Base-by-base conservation (phyloP, 306 rosid species). In the Parietaria judaica region DNA sequence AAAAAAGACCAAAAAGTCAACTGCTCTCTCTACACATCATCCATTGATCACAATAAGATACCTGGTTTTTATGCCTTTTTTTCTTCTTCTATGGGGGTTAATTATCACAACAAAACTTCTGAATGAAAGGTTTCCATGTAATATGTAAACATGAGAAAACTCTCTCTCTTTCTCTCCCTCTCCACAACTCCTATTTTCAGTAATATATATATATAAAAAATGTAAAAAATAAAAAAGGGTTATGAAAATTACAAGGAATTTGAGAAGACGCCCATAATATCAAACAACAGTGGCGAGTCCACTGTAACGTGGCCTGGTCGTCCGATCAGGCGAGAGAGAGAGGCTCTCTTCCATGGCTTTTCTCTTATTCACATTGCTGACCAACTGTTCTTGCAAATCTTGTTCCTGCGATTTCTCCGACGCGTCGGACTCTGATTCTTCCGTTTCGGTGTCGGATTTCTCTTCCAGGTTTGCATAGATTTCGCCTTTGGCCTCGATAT, bases 231-330 rank as follows among this genome's bases (percentile, higher is more conserved):
- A 66, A 36, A 45, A 50, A 64, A 66, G 14, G 71, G 44, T 66
- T 53, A 72, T 49, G 54, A 56, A 66, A 70, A 79, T 70, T 76
- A 70, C 83, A 74, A 15, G 9, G 34, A 56, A 71, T 48, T 66
- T 58, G 66, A 66, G 9, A 60, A 60, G 8, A 10, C 7, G 51
- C 1, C 51, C 31, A 31, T 56, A 14, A 54, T 49, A 64, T 76
- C 80, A 87, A 72, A 84, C 88, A 62, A 78, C 76, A 66, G 96
- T 78, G 61, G 98, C 71, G 54, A 91, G 71, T 60, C 81, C 95
- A 77, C 70, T 78, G 84, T 74, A 88, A 81, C 92, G 85, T 61
- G 86, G 87, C 74, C 96, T 85, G 56, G 88, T 83, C 81, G 91
- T 85, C 80, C 95, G 87, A 68, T 87, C 98, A 16, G 91, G 79